Percentiles rank a stretch among this genome's conserved stretches.
These are phyloP conservation scores for Ustilaginoidea virens DNA, from an alignment of 2,329 filamentous ascomycete species.

Conservation along the genomic window DNA sequence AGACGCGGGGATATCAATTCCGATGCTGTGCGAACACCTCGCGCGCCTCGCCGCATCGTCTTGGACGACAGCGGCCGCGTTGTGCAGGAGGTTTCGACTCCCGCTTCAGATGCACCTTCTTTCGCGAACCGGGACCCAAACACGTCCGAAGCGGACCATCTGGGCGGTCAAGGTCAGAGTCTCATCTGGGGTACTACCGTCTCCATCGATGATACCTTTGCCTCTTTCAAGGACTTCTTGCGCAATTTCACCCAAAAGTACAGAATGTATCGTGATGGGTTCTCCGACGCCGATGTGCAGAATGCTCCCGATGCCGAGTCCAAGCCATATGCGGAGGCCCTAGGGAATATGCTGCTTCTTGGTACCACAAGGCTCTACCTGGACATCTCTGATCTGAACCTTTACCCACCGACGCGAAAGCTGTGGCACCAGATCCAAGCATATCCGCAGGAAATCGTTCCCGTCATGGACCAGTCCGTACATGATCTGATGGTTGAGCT, in stretches of 20 bases:
- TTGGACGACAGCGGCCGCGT: slow-evolving; percentile 44
- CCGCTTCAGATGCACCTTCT: slow-evolving; percentile 42
- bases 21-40: slow-evolving; percentile 47
- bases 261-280: slow-evolving; percentile 79
- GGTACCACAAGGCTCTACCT: slow-evolving; percentile 75
- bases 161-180: slow-evolving; percentile 67
- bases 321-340: slow-evolving; percentile 69
- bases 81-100: slow-evolving; percentile 33
- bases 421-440: slow-evolving; percentile 90
- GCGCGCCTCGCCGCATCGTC: slow-evolving; percentile 37
- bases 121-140: slow-evolving; percentile 56
- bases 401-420: slow-evolving; percentile 84
- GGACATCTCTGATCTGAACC: slow-evolving; percentile 76
- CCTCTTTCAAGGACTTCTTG: slow-evolving; percentile 80
- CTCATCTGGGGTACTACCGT: slow-evolving; percentile 97
- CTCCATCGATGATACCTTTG: slow-evolving; percentile 78
- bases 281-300: slow-evolving; percentile 59
- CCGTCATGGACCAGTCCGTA: slow-evolving; percentile 86
- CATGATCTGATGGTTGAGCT: slow-evolving; percentile 90
- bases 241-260: slow-evolving; percentile 89
- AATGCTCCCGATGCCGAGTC: slow-evolving; percentile 56
- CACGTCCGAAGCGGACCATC: slow-evolving; percentile 79
- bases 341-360: slow-evolving; percentile 82
- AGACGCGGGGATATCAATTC: slow-evolving; percentile 80
- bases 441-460: slow-evolving; percentile 92